phyloP scores from a whole-genome alignment of 352 stramenopile genomes.

The Pythium chondricola region DNA sequence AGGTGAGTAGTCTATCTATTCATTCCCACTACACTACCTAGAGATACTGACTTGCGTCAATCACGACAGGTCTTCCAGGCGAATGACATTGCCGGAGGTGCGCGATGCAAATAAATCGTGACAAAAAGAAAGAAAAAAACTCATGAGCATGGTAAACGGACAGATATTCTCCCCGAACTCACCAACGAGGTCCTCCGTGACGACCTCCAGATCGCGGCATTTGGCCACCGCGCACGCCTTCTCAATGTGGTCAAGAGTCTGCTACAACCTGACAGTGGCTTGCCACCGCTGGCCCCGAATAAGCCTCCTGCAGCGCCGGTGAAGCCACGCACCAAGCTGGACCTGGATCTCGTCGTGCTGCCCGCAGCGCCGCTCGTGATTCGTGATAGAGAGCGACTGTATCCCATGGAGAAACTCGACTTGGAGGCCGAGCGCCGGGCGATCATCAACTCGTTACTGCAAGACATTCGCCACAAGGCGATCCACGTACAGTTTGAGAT shows the following conservation, averaged over 20 bases:
- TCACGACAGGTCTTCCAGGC: slow-evolving; percentile 10
- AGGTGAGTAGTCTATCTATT: slow-evolving; percentile 2
- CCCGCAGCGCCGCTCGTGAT: slow-evolving; percentile 77
- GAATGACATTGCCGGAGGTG: slow-evolving; percentile 24
- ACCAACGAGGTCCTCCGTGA: slow-evolving; percentile 54
- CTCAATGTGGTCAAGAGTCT: slow-evolving; percentile 45
- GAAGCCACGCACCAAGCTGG: slow-evolving; percentile 31
- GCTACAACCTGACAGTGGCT: not conserved
- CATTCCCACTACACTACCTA: too few relatives aligned
- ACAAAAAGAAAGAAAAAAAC: not conserved
- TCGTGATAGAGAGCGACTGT: slow-evolving; percentile 54
- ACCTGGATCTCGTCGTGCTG: slow-evolving; percentile 67
- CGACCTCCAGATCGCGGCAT: slow-evolving; percentile 51
- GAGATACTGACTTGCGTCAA: not conserved
- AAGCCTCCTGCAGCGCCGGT: slow-evolving; percentile 2
- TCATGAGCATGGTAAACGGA: not conserved
- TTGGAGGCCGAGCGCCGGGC: slow-evolving; percentile 58
- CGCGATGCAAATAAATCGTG: not conserved
- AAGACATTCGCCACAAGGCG: slow-evolving; percentile 62
- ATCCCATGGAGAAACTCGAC: slow-evolving; percentile 80
- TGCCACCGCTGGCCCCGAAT: not conserved
- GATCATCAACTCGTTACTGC: slow-evolving; percentile 63
- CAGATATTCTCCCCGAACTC: slow-evolving; percentile 55
- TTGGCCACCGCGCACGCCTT: slow-evolving; percentile 56
- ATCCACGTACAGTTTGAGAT: slow-evolving; percentile 78